Evolutionary conservation across 106 monocot species (phyloP).

Genomic region (Dioscorea zingiberensis): DNA sequence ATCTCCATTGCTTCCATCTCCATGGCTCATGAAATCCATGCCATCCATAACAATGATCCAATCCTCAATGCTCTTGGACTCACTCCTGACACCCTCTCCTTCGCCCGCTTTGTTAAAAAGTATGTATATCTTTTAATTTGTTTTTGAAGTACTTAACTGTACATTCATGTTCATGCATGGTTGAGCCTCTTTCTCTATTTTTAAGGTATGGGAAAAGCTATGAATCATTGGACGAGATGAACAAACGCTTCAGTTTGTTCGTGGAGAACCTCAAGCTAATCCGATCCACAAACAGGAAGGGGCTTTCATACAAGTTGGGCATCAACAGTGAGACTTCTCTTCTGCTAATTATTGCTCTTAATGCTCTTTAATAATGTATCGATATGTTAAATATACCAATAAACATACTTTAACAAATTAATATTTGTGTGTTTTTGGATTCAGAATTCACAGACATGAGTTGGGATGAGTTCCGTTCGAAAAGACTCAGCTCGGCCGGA

Average conservation of each 20-base stretch:
- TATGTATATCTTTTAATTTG: conserved; percentile 13
- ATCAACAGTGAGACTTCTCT: conserved; percentile 50
- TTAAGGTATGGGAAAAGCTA: conserved; percentile 67
- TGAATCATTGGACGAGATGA: conserved; percentile 51
- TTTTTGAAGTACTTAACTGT: too few species aligned
- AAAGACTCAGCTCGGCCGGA: conserved; percentile 62
- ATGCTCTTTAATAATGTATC: too few species aligned
- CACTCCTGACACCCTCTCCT: conserved; percentile 48
- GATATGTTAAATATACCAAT: background rate
- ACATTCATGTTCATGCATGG: background rate
- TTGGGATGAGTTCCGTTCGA: conserved; percentile 83
- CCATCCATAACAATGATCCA: too few species aligned
- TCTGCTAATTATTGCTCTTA: too few species aligned
- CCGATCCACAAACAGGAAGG: conserved; percentile 49
- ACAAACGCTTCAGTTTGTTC: conserved; percentile 49
- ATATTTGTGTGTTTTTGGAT: background rate
- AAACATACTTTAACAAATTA: background rate
- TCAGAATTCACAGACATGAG: conserved; percentile 79
- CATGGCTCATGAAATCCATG: too few species aligned
- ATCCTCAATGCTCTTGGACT: conserved; percentile 58
- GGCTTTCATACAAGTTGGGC: conserved; percentile 63
- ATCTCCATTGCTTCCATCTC: too few species aligned
- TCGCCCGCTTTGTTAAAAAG: conserved; percentile 64
- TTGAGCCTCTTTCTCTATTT: background rate
- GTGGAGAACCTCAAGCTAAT: conserved; percentile 46